phyloP scores from a whole-genome alignment of 345 rosid genomes.

The Rhodomyrtus tomentosa region DNA sequence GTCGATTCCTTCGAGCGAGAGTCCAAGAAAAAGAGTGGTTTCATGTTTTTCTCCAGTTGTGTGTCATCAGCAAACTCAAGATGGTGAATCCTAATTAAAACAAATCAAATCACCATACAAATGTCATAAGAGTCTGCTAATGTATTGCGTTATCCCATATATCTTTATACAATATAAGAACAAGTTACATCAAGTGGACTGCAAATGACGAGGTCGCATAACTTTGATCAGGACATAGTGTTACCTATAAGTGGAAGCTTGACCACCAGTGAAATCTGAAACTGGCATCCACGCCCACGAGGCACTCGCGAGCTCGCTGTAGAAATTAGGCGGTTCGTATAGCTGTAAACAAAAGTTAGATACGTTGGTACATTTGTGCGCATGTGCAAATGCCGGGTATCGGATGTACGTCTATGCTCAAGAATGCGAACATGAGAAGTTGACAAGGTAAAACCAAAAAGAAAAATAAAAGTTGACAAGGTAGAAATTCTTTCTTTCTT shows the following conservation, averaged over 20 bases:
- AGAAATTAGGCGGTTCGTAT: background rate
- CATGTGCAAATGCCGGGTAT: background rate
- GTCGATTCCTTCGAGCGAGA: no score
- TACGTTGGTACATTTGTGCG: background rate
- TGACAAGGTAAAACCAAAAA: background rate
- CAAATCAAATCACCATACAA: background rate
- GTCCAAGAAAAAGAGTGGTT: background rate
- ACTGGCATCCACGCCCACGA: background rate
- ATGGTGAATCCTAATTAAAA: background rate
- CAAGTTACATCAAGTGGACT: no score
- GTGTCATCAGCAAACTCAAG: background rate
- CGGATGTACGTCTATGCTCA: no score
- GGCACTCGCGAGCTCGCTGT: background rate
- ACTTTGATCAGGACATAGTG: background rate
- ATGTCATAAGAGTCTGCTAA: background rate
- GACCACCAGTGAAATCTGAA: background rate
- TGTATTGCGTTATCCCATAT: background rate
- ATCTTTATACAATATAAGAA: no score
- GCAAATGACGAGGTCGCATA: background rate
- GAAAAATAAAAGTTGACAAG: background rate
- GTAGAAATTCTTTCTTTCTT: background rate
- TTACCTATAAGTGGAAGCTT: background rate
- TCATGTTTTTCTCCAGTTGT: background rate
- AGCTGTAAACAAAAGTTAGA: background rate
- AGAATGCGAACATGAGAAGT: background rate